Percentiles rank a stretch among this genome's conserved stretches.
phyloP scores from a whole-genome alignment of 306 rosid genomes.

The Vicia sativa region DNA sequence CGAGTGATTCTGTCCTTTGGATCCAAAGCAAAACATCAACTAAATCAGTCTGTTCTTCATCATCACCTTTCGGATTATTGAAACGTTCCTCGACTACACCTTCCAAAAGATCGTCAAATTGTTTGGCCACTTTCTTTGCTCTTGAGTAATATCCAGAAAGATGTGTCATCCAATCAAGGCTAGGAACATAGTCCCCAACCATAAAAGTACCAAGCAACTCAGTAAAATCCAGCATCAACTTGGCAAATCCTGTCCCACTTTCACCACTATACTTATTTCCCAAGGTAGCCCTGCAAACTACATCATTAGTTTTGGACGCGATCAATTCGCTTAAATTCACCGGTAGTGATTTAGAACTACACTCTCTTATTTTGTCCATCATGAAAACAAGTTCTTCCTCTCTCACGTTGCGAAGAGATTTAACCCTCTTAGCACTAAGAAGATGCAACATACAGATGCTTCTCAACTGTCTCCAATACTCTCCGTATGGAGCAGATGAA shows the following conservation, averaged over 20 bases:
- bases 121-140: slow-evolving; percentile 45
- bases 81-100: slow-evolving; percentile 53
- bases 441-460: slow-evolving; percentile 46
- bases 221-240: slow-evolving; percentile 39
- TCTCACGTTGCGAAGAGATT: slow-evolving; percentile 36
- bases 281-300: slow-evolving; percentile 54
- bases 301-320: slow-evolving; percentile 34
- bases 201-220: slow-evolving; percentile 45
- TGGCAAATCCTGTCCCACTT: slow-evolving; percentile 36
- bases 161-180: slow-evolving; percentile 52
- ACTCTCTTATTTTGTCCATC: slow-evolving; percentile 36
- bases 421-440: slow-evolving; percentile 38
- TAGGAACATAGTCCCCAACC: slow-evolving; percentile 56
- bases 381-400: slow-evolving; percentile 37
- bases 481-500: slow-evolving; percentile 47
- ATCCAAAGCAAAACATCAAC: slow-evolving; percentile 59
- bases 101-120: slow-evolving; percentile 52
- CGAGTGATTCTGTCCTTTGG: slow-evolving; percentile 39
- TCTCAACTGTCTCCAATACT: slow-evolving; percentile 57
- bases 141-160: slow-evolving; percentile 45
- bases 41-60: slow-evolving; percentile 37
- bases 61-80: not conserved
- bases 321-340: slow-evolving; percentile 54
- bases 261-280: slow-evolving; percentile 54
- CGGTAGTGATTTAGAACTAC: not conserved